Conservation (phyloP, 192 early-diverging fungal species). For the Umbelopsis sp. region DNA sequence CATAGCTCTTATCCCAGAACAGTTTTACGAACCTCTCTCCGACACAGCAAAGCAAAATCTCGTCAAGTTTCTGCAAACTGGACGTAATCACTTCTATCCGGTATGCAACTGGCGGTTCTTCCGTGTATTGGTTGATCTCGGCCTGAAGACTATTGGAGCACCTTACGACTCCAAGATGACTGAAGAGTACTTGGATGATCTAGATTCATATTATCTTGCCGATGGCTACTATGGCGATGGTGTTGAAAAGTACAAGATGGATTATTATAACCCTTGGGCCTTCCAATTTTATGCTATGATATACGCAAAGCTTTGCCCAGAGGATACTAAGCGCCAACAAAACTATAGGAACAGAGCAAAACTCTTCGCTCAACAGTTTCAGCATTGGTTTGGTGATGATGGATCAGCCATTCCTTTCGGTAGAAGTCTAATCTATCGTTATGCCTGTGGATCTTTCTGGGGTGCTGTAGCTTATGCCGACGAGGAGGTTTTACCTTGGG, state of each 20-base stretch:
- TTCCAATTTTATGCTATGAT: conserved; percentile 22
- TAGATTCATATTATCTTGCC: conserved; percentile 17
- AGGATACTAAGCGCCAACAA: conserved; percentile 7
- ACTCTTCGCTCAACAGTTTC: conserved; percentile 18
- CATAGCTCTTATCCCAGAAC: conserved; percentile 22
- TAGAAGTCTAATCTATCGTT: conserved; percentile 14
- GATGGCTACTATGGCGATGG: conserved; percentile 29
- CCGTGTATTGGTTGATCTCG: conserved; percentile 25
- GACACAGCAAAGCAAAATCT: conserved; percentile 15
- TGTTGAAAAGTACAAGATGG: conserved; percentile 3
- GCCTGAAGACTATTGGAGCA: conserved; percentile 14
- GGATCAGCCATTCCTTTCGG: conserved; percentile 24
- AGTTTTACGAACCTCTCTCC: conserved; percentile 23
- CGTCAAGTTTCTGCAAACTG: neutral
- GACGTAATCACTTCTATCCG: conserved; percentile 10
- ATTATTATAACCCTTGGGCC: conserved; percentile 25
- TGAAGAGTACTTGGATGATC: conserved; percentile 22
- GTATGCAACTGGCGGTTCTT: conserved; percentile 24
- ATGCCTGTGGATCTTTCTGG: conserved; percentile 22
- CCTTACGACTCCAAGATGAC: conserved; percentile 15
- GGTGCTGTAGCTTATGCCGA: conserved; percentile 15
- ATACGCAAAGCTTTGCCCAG: conserved; percentile 20
- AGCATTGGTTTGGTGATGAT: conserved; percentile 30
- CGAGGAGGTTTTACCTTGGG: conserved; percentile 26
- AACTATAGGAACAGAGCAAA: conserved; percentile 1